Percentiles rank a stretch among this genome's conserved stretches.
These are phyloP conservation scores for Ballota nigra DNA, from an alignment of 257 asterid genomes.

Conservation along the genomic window DNA sequence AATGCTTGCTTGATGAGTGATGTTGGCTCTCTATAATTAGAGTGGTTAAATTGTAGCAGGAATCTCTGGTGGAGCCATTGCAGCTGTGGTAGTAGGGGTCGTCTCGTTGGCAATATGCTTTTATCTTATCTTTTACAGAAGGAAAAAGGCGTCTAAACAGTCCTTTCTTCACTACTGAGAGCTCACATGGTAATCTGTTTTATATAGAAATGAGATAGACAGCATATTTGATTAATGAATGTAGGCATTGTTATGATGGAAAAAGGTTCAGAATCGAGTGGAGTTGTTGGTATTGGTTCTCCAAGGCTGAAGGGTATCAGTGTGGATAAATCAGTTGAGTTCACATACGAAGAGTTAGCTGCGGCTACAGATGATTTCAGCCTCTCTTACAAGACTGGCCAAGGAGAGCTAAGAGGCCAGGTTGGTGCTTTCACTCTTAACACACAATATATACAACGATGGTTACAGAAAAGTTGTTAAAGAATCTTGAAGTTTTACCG, in stretches of 20 bases:
- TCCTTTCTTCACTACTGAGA: constrained; percentile 29
- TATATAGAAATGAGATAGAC: too few species aligned
- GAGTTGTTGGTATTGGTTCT: constrained; percentile 26
- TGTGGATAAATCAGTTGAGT: constrained; percentile 82
- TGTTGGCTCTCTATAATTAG: constrained; percentile 22
- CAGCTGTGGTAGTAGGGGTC: constrained; percentile 41
- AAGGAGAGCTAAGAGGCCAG: constrained; percentile 87
- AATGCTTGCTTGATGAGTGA: not conserved
- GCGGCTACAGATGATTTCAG: constrained; percentile 56
- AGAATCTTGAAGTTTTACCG: too few species aligned
- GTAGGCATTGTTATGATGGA: constrained; percentile 31
- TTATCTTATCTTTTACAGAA: constrained; percentile 40
- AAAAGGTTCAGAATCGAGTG: constrained; percentile 39
- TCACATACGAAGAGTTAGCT: constrained; percentile 68
- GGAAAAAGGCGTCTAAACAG: constrained; percentile 30
- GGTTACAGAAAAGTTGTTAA: too few species aligned
- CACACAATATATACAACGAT: too few species aligned
- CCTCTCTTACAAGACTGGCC: constrained; percentile 65
- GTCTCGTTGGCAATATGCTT: constrained; percentile 42
- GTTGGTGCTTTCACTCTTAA: constrained; percentile 35
- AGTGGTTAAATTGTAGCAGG: constrained; percentile 43
- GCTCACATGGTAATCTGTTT: constrained; percentile 35
- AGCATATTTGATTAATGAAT: not conserved
- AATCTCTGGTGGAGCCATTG: constrained; percentile 67
- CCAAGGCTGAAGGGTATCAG: constrained; percentile 57